A percentile compares a stretch with the other conserved stretches of the same genome.
Evolutionary conservation across 495 filamentous ascomycete genomes (phyloP).

Genomic region (Glonium stellatum): DNA sequence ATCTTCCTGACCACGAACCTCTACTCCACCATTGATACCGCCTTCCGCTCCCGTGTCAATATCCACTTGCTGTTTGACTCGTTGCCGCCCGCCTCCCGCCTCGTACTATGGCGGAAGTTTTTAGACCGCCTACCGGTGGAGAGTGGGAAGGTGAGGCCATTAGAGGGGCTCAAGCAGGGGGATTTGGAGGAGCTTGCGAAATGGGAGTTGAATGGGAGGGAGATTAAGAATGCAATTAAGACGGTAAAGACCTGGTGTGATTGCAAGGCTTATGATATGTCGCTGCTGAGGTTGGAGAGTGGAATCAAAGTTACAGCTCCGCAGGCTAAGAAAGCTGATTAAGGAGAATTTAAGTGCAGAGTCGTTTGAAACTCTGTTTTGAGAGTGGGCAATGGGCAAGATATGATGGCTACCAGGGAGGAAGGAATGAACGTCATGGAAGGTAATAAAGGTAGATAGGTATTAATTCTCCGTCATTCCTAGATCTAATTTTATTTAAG

Average conservation of each 20-base stretch:
- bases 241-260: conserved; percentile 32
- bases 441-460: too few relatives aligned
- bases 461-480: too few relatives aligned
- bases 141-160: conserved; percentile 15
- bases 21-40: conserved; percentile 40
- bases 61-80: conserved; percentile 35
- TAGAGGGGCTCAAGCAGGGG: conserved; percentile 24
- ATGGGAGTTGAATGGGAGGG: conserved; percentile 49
- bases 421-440: too few relatives aligned
- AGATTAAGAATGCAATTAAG: conserved; percentile 59
- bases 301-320: too few relatives aligned
- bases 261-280: too few relatives aligned
- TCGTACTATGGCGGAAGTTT: conserved; percentile 20
- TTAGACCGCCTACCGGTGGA: conserved; percentile 35
- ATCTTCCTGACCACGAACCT: conserved; percentile 54
- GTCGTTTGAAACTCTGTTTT: too few relatives aligned
- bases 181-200: conserved; percentile 38
- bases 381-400: too few relatives aligned
- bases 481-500: too few relatives aligned
- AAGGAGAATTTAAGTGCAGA: too few relatives aligned
- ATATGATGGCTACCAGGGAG: too few relatives aligned
- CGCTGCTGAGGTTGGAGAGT: too few relatives aligned
- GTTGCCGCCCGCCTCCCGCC: conserved; percentile 18
- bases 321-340: too few relatives aligned
- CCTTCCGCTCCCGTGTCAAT: conserved; percentile 35